Base-by-base conservation (phyloP, 108 stramenopile species). In the Skeletonema tropicum region DNA sequence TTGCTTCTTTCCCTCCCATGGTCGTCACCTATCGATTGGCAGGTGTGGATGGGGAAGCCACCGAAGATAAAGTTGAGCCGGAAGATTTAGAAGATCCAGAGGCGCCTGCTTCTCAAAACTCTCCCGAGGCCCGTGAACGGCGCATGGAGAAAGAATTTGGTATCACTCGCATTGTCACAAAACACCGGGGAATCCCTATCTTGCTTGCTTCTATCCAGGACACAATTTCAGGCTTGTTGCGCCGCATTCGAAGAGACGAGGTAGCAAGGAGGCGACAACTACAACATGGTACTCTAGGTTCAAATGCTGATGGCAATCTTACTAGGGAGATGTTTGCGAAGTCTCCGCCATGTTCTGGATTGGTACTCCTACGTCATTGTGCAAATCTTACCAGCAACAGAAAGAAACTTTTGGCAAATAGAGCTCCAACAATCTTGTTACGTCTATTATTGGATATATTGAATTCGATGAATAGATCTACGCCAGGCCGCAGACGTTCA, bases 1-100 rank as follows among this genome's bases (percentile, higher is more conserved):
- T 79, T 35, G 71, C 81, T 8, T 70, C 72, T 12, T 68, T 93
- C 19, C 92, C 92, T 49, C 86, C 89, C 5, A 89, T 90, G 90
- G 80, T 92, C 39, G 82, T 87, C 3, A 95, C 90, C 11, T 95
- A 95, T 74, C 77, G 90, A 25, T 62, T 93, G 59, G 89, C 87
- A 26, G 94, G 94, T 41, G 94, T 95, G 3, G 94, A 95, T 71
- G 94, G 94, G 14, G 94, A 95, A 72, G 94, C 94, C 1, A 95
- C 94, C 7, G 94, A 95, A 83, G 94, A 95, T 71, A 86, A 85
- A 29, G 88, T 94, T 9, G 83, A 83, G 39, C 60, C 63, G n/a
- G 72, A 64, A 3, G 82, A 85, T 32, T 68, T 95, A 33, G 78
- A 77, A 7, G 94, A 95, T 74, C 92, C 92, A 6, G 92, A 93